Evolutionary conservation across 805 yeast genomes (phyloP), one percentile per base, ranked within the genome.

Genomic region (Barnettozyma populi): DNA sequence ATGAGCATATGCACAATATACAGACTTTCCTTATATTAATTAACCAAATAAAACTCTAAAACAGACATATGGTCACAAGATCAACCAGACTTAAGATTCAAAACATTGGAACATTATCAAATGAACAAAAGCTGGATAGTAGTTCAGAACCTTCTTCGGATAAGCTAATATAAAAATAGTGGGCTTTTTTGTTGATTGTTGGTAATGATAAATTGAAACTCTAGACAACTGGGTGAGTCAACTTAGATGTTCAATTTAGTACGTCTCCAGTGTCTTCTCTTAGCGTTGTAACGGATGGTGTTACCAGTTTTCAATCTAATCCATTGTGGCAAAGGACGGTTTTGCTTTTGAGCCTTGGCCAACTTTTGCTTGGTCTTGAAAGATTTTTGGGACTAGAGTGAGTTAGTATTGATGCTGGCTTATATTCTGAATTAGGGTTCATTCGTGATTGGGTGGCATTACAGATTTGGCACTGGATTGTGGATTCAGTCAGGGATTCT

Each of bases 251-350:
- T 81, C 79, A 92, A 83, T 95, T 92, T 92, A 71, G 97, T 92
- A 86, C 98, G 88, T 87, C 97, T 92, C 99, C 99, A 92, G 94
- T 94, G 96, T 84, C 98, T 86, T 88, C 98, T 90, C 90, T 94
- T 94, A 73, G 96, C 95, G 80, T 92, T 92, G 87, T 89, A 89
- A 84, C 95, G 89, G 82, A 94, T 86, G 69, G 83, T 90, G 95
- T 89, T 92, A 77, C 79, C 84, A 74, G 98, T 89, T 86, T 90
- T 92, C 77, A 90, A 82, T 81, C 98, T 89, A 86, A 92, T 79
- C 97, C 97, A 92, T 80, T 90, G 97, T 70, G 99, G 99, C 75
- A 92, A 86, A 73, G 97, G 97, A 84, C 98, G 89, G 92, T 90
- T 92, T 80, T 89, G 96, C 81, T 90, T 92, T 74, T 83, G 84